Evolutionary conservation across 179 eudicot genomes (phyloP), one percentile per base, ranked within the genome.

Genomic region (Beta corolliflora): DNA sequence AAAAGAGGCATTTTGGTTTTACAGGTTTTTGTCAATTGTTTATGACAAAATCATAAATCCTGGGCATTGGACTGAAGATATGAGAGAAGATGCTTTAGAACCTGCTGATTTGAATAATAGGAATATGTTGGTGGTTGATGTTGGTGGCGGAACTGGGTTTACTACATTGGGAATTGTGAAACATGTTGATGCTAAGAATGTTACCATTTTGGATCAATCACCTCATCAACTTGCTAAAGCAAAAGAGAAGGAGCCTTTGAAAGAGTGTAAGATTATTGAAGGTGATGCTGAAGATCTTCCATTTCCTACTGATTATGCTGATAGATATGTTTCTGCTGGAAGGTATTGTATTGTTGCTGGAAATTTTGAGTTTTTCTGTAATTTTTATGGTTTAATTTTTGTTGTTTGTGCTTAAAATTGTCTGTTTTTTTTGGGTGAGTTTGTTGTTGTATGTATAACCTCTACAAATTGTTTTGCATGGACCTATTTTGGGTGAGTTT

Each of bases 211-310:
- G 60, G 98, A 95, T 79, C 98, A 93, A 83, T 93, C 98, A 0
- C 99, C 99, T 8, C 97, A 95, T 74, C 99, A 95, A 89, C 91
- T 95, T 78, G 98, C 97, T 13, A 95, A 89, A 86, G 98, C 97
- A 0, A 95, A 89, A 88, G 78, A 83, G 66, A 95, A 95, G 90
- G 89, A 89, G 90, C 90, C 91, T 0, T 80, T 95, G 92, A 95
- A 92, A 84, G 97, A 95, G 14, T 92, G 97, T 81, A 91, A 73
- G 84, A 93, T 93, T 0, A 86, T 93, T 60, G 92, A 93, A 80
- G 98, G 99, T 16, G 99, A 95, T 86, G 98, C 99, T 14, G 98
- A 95, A 86, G 99, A 95, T 87, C 93, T 95, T 13, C 98, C 97
- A 0, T 94, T 94, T 75, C 81, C 78, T 46, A 93, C 97, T 73